Percentiles rank a stretch among this genome's conserved stretches.
These are phyloP conservation scores for Pleurotus pulmonarius DNA, from an alignment of 768 basidiomycete genomes.

Conservation along the genomic window DNA sequence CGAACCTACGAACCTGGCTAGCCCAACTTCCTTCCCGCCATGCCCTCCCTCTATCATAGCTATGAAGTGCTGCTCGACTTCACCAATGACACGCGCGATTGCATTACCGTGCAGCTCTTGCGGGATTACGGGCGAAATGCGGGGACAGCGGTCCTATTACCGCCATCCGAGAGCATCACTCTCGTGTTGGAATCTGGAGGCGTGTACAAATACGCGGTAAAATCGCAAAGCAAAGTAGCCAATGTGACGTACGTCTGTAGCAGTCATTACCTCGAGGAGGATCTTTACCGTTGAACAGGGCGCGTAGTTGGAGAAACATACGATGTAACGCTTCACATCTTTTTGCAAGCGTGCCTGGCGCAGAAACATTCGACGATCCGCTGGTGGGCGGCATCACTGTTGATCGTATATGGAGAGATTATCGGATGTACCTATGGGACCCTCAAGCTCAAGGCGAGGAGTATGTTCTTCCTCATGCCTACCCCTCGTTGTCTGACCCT, in stretches of 20 bases:
- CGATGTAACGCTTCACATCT: constrained; percentile 59
- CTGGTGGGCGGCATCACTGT: constrained; percentile 55
- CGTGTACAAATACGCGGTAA: constrained; percentile 66
- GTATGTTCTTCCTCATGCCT: neutral
- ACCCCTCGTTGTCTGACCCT: no score
- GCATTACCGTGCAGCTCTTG: constrained; percentile 59
- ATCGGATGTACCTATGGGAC: constrained; percentile 61
- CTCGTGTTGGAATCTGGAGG: constrained; percentile 68
- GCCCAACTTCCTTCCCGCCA: constrained; percentile 21
- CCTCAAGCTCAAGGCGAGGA: constrained; percentile 14
- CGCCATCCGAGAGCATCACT: constrained; percentile 61
- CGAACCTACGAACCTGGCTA: constrained; percentile 11
- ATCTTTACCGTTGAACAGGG: constrained; percentile 30
- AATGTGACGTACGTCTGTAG: constrained; percentile 58
- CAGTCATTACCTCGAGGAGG: neutral
- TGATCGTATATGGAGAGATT: constrained; percentile 65
- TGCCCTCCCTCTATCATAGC: constrained; percentile 56
- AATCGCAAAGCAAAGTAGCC: constrained; percentile 59
- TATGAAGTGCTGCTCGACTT: constrained; percentile 70
- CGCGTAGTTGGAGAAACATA: constrained; percentile 63
- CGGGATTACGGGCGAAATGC: constrained; percentile 59
- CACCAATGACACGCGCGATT: constrained; percentile 65
- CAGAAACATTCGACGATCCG: constrained; percentile 25
- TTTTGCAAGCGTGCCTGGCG: constrained; percentile 38
- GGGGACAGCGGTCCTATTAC: constrained; percentile 51